phyloP scores from a whole-genome alignment of 192 early-diverging fungal species.

The Chytriomyces sp. region DNA sequence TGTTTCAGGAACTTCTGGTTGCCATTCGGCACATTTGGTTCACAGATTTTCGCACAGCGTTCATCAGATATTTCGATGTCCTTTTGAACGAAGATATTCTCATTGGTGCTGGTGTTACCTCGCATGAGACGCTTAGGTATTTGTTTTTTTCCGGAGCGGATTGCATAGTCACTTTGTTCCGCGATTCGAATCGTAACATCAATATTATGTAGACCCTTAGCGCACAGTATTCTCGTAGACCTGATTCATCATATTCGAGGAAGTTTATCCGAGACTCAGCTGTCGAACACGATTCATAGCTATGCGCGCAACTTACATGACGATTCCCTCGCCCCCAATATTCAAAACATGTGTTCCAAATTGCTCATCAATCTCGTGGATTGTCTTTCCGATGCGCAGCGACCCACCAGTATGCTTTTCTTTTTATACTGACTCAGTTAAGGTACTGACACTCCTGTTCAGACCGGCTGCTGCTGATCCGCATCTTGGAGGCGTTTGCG shows the following conservation, averaged over 20 bases:
- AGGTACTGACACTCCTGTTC: conserved; percentile 14
- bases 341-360: conserved; percentile 97
- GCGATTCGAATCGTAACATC: conserved; percentile 6
- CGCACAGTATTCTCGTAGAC: conserved; percentile 94
- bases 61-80: conserved; percentile 90
- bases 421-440: conserved; percentile 7
- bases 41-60: conserved; percentile 86
- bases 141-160: conserved; percentile 15
- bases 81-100: conserved; percentile 94
- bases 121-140: conserved; percentile 84
- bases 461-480: conserved; percentile 51
- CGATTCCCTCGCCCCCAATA: conserved; percentile 81
- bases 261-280: conserved; percentile 80
- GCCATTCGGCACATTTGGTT: conserved; percentile 94
- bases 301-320: conserved; percentile 95
- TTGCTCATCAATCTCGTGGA: conserved; percentile 91
- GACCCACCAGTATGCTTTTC: conserved; percentile 26
- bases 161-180: neutral
- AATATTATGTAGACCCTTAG: conserved; percentile 68
- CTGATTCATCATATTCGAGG: conserved; percentile 92
- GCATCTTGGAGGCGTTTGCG: conserved; percentile 86
- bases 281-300: conserved; percentile 84
- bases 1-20: conserved; percentile 81
- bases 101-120: conserved; percentile 90
- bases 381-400: conserved; percentile 27